Evolutionary conservation across 257 asterid genomes (phyloP).

Genomic region (Marsdenia floribunda): DNA sequence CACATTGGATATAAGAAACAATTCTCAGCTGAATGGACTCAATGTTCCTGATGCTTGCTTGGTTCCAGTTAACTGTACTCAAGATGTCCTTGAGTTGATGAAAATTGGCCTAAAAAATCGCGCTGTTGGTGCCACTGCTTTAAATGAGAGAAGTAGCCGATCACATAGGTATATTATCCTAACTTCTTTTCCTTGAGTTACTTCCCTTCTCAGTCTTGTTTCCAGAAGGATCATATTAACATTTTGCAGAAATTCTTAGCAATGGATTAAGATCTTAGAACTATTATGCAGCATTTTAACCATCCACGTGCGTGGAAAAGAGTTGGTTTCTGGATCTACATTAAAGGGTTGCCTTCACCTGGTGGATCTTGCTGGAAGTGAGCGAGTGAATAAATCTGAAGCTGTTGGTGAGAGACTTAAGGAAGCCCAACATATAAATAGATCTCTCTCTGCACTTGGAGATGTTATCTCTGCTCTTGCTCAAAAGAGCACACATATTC

Average conservation of each 20-base stretch:
- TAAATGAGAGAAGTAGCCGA: conserved; percentile 82
- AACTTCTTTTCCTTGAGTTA: neutral
- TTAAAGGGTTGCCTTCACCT: conserved; percentile 86
- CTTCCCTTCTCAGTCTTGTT: neutral
- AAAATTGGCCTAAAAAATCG: conserved; percentile 72
- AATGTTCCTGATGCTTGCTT: conserved; percentile 91
- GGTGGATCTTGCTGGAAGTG: conserved; percentile 93
- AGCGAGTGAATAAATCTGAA: conserved; percentile 86
- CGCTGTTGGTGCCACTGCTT: conserved; percentile 89
- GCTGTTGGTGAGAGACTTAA: conserved; percentile 88
- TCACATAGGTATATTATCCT: conserved; percentile 62
- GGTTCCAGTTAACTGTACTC: conserved; percentile 65
- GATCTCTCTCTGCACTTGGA: conserved; percentile 85
- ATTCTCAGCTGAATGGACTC: conserved; percentile 86
- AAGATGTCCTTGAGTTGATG: conserved; percentile 92
- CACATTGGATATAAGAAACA: conserved; percentile 84
- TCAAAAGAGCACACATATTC: conserved; percentile 77
- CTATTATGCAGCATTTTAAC: conserved; percentile 64
- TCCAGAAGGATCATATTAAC: neutral
- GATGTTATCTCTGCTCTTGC: conserved; percentile 95
- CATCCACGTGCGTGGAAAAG: conserved; percentile 85
- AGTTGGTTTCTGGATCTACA: conserved; percentile 63
- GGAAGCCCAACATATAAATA: conserved; percentile 92
- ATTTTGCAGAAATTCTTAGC: neutral
- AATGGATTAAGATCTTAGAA: conserved; percentile 7